Evolutionary conservation across 306 rosid genomes (phyloP).

Genomic region (Begonia peltatifolia): DNA sequence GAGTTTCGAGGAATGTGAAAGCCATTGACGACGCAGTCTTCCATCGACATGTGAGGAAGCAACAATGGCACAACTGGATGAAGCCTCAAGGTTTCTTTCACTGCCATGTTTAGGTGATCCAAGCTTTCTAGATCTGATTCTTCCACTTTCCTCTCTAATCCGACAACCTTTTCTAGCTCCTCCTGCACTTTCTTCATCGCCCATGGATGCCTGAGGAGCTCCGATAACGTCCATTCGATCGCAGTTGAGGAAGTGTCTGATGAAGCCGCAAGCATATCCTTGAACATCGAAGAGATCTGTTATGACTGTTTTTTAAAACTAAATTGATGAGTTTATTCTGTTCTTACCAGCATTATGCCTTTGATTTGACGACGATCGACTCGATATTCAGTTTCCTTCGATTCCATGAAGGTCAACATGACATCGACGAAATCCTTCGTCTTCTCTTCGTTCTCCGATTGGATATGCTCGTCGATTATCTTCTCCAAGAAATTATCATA

Average conservation of each 20-base stretch:
- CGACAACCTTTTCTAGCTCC: conserved; percentile 36
- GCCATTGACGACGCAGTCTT: conserved; percentile 34
- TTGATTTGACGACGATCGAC: conserved; percentile 46
- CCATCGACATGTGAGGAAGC: conserved; percentile 33
- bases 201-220: conserved; percentile 35
- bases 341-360: conserved; percentile 39
- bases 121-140: conserved; percentile 44
- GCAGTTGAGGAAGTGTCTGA: conserved; percentile 46
- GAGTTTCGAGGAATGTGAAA: conserved; percentile 34
- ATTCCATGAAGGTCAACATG: conserved; percentile 35
- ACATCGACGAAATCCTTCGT: conserved; percentile 52
- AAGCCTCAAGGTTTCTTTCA: conserved; percentile 43
- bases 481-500: conserved; percentile 45
- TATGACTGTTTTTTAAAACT: neutral
- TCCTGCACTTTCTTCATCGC: conserved; percentile 45
- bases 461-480: conserved; percentile 43
- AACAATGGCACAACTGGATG: conserved; percentile 52
- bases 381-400: conserved; percentile 29
- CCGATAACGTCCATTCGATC: conserved; percentile 39
- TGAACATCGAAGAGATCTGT: neutral
- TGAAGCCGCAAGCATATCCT: conserved; percentile 44
- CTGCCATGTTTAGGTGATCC: conserved; percentile 26
- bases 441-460: conserved; percentile 13
- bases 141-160: conserved; percentile 39
- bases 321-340: too few relatives aligned